phyloP scores from a whole-genome alignment of 2,329 filamentous ascomycete genomes.

The Emmonsia crescens region DNA sequence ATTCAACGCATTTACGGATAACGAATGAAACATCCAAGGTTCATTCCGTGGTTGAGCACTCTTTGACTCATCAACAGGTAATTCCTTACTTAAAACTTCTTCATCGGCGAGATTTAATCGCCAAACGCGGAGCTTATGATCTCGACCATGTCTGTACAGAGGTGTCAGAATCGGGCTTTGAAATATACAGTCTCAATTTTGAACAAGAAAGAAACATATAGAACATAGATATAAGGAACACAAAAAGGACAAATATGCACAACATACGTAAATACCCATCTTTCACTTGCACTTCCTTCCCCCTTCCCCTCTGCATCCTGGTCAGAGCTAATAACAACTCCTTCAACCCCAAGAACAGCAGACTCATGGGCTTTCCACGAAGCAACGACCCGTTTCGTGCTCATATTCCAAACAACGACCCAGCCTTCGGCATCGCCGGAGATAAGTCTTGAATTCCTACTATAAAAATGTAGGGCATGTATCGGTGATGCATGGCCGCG shows the following conservation, averaged over 20 bases:
- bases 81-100: slow-evolving; percentile 46
- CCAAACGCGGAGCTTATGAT: slow-evolving; percentile 81
- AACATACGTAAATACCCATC: slow-evolving; percentile 72
- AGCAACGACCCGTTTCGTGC: slow-evolving; percentile 66
- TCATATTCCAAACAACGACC: slow-evolving; percentile 74
- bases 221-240: neutral
- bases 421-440: slow-evolving; percentile 88
- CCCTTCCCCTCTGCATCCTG: neutral
- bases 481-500: slow-evolving; percentile 76
- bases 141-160: slow-evolving; percentile 67
- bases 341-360: slow-evolving; percentile 62
- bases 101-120: slow-evolving; percentile 56
- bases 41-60: slow-evolving; percentile 38
- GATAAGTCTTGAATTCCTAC: slow-evolving; percentile 61
- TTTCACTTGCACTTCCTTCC: slow-evolving; percentile 35
- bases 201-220: slow-evolving; percentile 10
- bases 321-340: slow-evolving; percentile 44
- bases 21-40: slow-evolving; percentile 75
- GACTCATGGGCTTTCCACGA: slow-evolving; percentile 80
- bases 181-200: neutral
- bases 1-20: slow-evolving; percentile 87
- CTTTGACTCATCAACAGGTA: slow-evolving; percentile 57
- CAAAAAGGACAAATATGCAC: neutral
- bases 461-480: slow-evolving; percentile 63
- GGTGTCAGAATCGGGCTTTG: neutral